Evolutionary conservation across 345 rosid species (phyloP).

Genomic region (Viola odorata): DNA sequence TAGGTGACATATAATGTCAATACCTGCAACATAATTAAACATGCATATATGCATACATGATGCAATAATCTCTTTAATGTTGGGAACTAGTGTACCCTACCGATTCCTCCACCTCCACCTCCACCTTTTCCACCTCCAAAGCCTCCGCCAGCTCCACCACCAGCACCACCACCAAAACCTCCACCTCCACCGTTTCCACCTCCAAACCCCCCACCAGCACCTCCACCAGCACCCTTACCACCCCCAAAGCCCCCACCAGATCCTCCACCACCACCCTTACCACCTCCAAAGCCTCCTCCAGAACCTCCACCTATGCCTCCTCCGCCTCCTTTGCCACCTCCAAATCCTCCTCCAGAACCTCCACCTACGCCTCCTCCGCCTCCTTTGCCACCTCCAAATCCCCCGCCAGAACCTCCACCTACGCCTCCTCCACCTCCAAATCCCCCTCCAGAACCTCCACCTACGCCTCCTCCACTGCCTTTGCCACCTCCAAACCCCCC

Average conservation of each 20-base stretch:
- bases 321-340: background rate
- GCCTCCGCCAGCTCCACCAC: background rate
- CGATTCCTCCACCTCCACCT: background rate
- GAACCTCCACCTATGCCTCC: background rate
- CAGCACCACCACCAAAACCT: constrained; percentile 27
- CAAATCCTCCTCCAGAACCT: background rate
- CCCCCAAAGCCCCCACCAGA: background rate
- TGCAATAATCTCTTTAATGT: background rate
- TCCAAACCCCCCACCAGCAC: constrained; percentile 16
- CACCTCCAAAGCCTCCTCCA: constrained; percentile 6
- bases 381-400: constrained; percentile 1
- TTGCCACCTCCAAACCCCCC: background rate
- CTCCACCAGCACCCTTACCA: background rate
- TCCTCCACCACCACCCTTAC: background rate
- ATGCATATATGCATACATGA: background rate
- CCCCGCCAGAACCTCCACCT: background rate
- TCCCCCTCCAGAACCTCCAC: background rate
- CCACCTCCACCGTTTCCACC: constrained; percentile 24
- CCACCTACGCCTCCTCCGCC: background rate
- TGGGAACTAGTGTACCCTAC: background rate
- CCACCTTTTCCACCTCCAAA: constrained; percentile 5
- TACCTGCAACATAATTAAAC: no score
- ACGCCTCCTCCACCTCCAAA: background rate
- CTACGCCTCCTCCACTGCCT: background rate
- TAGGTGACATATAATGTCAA: background rate